Evolutionary conservation across 2,329 filamentous ascomycete genomes (phyloP).

Genomic region (Botrytis porri): DNA sequence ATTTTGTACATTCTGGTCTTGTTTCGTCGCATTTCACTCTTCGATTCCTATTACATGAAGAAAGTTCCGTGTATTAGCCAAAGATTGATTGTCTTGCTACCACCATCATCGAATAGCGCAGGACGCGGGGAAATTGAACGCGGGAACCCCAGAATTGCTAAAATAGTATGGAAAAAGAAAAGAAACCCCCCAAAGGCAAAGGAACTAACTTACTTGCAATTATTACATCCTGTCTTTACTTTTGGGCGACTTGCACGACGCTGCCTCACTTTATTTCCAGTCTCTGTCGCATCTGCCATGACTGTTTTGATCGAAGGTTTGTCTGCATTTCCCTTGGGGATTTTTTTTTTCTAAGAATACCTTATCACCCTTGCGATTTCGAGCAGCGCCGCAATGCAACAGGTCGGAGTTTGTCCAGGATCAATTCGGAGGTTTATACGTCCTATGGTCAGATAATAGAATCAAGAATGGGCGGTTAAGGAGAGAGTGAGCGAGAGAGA

Average conservation of each 20-base stretch:
- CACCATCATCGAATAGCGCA: not conserved
- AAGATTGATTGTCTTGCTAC: not conserved
- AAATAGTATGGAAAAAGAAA: constrained; percentile 22
- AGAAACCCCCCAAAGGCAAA: not conserved
- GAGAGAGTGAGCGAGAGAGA: not conserved
- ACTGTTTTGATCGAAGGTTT: constrained; percentile 5
- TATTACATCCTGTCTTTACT: constrained; percentile 64
- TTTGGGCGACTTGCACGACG: constrained; percentile 43
- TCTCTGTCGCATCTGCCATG: constrained; percentile 15
- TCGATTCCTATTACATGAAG: constrained; percentile 46
- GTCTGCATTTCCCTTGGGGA: constrained; percentile 8
- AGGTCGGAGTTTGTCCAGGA: not conserved
- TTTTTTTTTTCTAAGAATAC: not conserved
- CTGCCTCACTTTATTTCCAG: constrained; percentile 14
- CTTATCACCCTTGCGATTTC: not conserved
- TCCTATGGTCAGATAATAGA: not conserved
- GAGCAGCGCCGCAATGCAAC: constrained; percentile 2
- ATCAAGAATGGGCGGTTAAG: not conserved
- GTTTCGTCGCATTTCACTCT: constrained; percentile 66
- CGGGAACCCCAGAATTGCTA: constrained; percentile 3
- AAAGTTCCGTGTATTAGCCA: constrained; percentile 16
- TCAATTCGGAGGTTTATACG: not conserved
- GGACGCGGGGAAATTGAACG: constrained; percentile 14
- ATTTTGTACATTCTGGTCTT: constrained; percentile 59
- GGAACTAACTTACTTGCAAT: constrained; percentile 67